Evolutionary conservation across 495 filamentous ascomycete genomes (phyloP), one percentile per base, ranked within the genome.

Genomic region (Penicillium verhagenii): DNA sequence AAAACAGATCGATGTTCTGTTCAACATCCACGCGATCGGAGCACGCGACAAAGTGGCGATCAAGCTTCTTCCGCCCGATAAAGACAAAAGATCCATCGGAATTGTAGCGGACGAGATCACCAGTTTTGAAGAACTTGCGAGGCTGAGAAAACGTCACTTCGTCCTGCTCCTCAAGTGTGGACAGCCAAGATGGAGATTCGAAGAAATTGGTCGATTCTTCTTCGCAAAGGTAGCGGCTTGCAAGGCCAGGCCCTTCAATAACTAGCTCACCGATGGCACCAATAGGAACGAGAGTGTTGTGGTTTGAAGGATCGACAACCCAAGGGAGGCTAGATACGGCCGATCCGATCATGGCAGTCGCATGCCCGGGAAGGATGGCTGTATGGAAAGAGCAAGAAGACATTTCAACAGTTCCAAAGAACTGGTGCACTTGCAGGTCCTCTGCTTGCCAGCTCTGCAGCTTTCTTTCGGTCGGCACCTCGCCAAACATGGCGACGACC

Each of bases 261-360:
- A 82, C 58, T 18, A 88, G 59, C 61, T 89, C 86, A 35, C 86
- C 86, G 31, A 83, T 67, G 5, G 69, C 67, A 16, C 86, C 86
- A 9, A 87, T 64, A 0, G 84, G 81, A 23, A 81, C 72, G 13
- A 89, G 73, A 1, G 59, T 47, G 23, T 83, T 56, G 42, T 79
- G 75, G 51, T 87, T 72, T 0, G 54, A 50, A 0, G 82, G 73
- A 48, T 86, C 77, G 24, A 84, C 79, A 53, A 88, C 69, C 85
- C 86, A 89, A 1, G 66, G 39, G 3, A 57, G 24, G 49, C 64
- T 60, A 2, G 66, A 70, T 5, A 56, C 31, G 31, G 58, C 51
- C 7, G 50, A 57, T 23, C 72, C 72, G 39, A 75, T 67, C 0
- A 54, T 52, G 19, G 49, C 24, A 31, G 65, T 56, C 7, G 49